These are phyloP conservation scores for Tetrapisispora namnaoensis DNA, from an alignment of 805 yeast species.

Conservation along the genomic window DNA sequence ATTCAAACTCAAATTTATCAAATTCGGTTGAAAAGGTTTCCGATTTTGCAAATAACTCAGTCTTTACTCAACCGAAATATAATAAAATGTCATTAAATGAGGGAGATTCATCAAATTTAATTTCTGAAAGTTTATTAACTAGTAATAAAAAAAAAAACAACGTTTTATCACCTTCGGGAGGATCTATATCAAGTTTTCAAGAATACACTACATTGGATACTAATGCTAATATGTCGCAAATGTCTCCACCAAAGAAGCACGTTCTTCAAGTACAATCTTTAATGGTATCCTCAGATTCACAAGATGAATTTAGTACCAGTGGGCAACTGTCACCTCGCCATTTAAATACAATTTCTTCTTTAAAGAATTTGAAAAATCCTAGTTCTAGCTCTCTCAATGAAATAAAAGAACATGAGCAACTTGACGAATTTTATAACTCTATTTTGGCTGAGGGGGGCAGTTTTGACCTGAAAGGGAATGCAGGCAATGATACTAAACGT, in stretches of 20 bases:
- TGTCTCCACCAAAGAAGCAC: neutral
- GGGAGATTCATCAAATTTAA: neutral
- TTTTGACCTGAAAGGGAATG: neutral
- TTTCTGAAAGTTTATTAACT: neutral
- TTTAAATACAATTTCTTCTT: conserved; percentile 4
- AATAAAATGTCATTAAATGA: neutral
- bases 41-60: neutral
- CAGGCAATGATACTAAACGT: neutral
- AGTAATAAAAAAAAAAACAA: neutral
- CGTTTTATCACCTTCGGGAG: neutral
- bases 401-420: conserved; percentile 29
- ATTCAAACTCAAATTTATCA: too few species aligned
- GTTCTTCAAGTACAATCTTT: neutral
- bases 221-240: neutral
- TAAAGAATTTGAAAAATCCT: conserved; percentile 11
- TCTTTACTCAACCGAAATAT: neutral
- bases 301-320: neutral
- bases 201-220: neutral
- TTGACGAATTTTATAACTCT: conserved; percentile 6
- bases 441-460: neutral
- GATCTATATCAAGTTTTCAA: neutral
- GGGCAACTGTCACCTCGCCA: conserved; percentile 5
- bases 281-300: neutral
- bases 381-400: conserved; percentile 27
- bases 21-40: too few species aligned